Percentiles rank a stretch among this genome's conserved stretches.
These are phyloP conservation scores for Phylloporus rhodoxanthus DNA, from an alignment of 768 basidiomycete species.

Conservation along the genomic window DNA sequence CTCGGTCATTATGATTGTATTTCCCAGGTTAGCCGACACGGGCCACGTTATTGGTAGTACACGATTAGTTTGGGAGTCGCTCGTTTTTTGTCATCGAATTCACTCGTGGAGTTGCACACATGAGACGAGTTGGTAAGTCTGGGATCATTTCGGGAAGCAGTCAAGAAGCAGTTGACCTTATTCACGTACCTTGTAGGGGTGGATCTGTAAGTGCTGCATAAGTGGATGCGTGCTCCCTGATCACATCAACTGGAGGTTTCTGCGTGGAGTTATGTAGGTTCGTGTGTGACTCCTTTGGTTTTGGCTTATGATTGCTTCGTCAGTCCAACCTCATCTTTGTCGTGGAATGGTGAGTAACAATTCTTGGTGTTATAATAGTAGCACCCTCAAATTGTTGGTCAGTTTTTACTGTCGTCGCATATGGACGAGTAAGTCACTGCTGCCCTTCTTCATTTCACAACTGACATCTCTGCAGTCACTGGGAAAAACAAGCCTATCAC, in stretches of 20 bases:
- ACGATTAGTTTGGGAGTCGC: neutral
- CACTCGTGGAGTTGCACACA: neutral
- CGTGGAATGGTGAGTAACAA: constrained; percentile 7
- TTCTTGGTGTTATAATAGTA: no score
- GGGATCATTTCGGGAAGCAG: neutral
- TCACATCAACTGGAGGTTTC: neutral
- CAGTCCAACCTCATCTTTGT: neutral
- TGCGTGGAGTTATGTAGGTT: neutral
- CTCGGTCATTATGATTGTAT: neutral
- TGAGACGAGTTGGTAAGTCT: neutral
- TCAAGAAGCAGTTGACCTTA: neutral
- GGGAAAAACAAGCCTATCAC: constrained; percentile 13
- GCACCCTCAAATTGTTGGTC: neutral
- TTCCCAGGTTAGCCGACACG: neutral
- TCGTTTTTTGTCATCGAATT: neutral
- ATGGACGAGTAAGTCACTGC: constrained; percentile 12
- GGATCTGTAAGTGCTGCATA: neutral
- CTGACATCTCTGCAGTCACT: constrained; percentile 8
- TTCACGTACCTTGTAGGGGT: neutral
- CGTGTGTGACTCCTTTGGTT: neutral
- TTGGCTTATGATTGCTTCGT: neutral
- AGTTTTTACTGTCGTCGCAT: constrained; percentile 15
- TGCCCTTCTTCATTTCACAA: neutral
- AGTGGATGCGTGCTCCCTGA: neutral
- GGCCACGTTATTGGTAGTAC: neutral